These are phyloP conservation scores for Priceomyces carsonii DNA, from an alignment of 805 yeast genomes.

Conservation along the genomic window DNA sequence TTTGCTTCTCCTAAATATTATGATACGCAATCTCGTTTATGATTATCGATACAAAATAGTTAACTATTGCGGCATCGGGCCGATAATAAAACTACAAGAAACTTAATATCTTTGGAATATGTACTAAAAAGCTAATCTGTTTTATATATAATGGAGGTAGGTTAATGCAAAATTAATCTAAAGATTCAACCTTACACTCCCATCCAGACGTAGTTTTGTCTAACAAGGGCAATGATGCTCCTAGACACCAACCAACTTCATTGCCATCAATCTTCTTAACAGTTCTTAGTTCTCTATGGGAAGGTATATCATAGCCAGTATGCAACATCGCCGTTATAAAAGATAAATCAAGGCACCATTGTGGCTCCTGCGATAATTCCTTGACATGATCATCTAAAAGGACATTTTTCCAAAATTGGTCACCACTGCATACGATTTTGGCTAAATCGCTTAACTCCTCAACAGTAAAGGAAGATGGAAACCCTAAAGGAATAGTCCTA, in stretches of 20 bases:
- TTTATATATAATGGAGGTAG: no score
- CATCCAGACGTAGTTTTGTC: conserved; percentile 62
- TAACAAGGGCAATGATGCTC: conserved; percentile 91
- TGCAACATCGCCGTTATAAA: conserved; percentile 89
- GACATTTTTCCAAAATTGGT: conserved; percentile 70
- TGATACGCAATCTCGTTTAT: no score
- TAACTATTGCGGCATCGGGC: no score
- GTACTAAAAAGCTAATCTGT: no score
- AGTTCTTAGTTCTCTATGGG: conserved; percentile 84
- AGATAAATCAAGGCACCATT: conserved; percentile 91
- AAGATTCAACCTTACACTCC: conserved; percentile 60
- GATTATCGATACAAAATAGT: no score
- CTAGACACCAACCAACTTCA: conserved; percentile 98
- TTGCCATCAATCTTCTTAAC: conserved; percentile 86
- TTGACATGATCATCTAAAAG: conserved; percentile 65
- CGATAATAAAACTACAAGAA: no score
- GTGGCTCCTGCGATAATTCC: conserved; percentile 74
- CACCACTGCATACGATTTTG: conserved; percentile 82
- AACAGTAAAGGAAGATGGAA: conserved; percentile 87
- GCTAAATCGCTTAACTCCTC: conserved; percentile 83
- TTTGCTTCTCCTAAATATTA: no score
- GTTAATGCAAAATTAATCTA: no score
- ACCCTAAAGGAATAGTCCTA: conserved; percentile 89
- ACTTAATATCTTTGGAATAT: no score
- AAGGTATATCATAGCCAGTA: conserved; percentile 96